phyloP scores from a whole-genome alignment of 148 eudicot species.

The Bassia scoparia region DNA sequence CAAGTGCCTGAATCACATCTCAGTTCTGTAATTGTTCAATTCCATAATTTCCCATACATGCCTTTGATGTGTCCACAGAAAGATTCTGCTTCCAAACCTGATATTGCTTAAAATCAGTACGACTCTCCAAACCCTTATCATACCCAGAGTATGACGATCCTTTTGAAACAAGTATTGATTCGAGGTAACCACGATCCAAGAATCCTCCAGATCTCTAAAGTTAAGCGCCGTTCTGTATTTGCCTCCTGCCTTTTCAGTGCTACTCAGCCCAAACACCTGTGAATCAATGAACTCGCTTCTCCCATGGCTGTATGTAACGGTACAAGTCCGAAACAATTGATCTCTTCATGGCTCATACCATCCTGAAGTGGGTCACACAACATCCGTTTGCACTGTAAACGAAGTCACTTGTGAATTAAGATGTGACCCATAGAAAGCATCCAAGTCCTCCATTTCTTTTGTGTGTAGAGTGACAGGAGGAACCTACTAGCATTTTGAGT shows the following conservation, averaged over 20 bases:
- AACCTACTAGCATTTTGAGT: constrained; percentile 98
- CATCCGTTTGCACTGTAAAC: constrained; percentile 98
- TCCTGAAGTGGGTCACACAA: constrained; percentile 95
- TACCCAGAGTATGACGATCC: constrained; percentile 96
- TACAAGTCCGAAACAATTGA: constrained; percentile 97
- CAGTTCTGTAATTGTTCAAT: constrained; percentile 97
- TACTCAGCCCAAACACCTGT: constrained; percentile 99
- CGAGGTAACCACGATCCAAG: constrained; percentile 99
- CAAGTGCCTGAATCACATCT: constrained; percentile 98
- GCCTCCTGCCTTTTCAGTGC: constrained; percentile 98
- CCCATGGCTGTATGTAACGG: constrained; percentile 99
- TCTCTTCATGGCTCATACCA: constrained; percentile 99
- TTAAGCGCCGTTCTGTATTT: constrained; percentile 91
- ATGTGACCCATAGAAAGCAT: constrained; percentile 99
- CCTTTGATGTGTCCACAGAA: constrained; percentile 99
- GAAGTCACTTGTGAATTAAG: constrained; percentile 95
- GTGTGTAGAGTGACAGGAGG: constrained; percentile 99
- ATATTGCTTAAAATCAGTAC: constrained; percentile 96
- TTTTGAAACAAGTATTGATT: constrained; percentile 97
- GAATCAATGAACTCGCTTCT: constrained; percentile 99
- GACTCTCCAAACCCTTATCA: constrained; percentile 98
- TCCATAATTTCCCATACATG: constrained; percentile 99
- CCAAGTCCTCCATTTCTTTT: constrained; percentile 96
- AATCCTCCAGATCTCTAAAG: constrained; percentile 99
- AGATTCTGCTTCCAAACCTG: constrained; percentile 96